These are phyloP conservation scores for Eimeria falciformis DNA, from an alignment of 169 alveolate species.

Conservation along the genomic window DNA sequence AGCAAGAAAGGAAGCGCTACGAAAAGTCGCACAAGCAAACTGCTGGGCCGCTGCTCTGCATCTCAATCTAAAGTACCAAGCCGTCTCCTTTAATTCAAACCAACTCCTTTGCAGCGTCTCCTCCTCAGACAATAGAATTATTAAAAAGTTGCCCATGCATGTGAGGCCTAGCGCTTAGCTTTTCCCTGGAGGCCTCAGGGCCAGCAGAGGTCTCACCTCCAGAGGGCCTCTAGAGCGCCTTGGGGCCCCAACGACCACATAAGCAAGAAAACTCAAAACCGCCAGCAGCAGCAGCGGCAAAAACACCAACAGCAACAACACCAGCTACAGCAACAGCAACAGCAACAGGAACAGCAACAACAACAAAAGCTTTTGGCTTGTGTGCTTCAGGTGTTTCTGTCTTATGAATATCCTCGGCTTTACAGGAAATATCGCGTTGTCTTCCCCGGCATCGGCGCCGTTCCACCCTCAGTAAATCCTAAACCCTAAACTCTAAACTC, in stretches of 20 bases:
- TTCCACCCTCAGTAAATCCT: conserved; percentile 11
- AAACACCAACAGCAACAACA: neutral
- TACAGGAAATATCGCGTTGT: neutral
- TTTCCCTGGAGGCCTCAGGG: neutral
- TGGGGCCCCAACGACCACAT: too few species aligned
- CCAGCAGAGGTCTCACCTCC: neutral
- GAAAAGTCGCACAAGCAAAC: conserved; percentile 2
- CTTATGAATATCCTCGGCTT: conserved; percentile 19
- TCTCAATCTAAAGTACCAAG: neutral
- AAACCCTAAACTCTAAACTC: neutral
- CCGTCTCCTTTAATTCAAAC: neutral
- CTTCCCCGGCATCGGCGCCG: conserved; percentile 7
- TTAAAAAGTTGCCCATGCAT: neutral
- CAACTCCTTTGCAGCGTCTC: neutral
- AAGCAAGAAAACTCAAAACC: neutral
- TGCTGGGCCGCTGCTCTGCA: conserved; percentile 35
- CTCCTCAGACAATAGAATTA: neutral
- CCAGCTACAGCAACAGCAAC: neutral
- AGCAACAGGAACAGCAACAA: neutral
- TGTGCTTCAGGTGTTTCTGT: neutral
- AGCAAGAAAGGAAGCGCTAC: neutral
- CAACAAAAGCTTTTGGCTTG: neutral
- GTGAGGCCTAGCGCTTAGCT: neutral
- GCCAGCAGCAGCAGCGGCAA: neutral
- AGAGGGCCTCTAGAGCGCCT: neutral